Evolutionary conservation across 768 basidiomycete genomes (phyloP), one percentile per base, ranked within the genome.

Genomic region (Pulveroboletus ravenelii): DNA sequence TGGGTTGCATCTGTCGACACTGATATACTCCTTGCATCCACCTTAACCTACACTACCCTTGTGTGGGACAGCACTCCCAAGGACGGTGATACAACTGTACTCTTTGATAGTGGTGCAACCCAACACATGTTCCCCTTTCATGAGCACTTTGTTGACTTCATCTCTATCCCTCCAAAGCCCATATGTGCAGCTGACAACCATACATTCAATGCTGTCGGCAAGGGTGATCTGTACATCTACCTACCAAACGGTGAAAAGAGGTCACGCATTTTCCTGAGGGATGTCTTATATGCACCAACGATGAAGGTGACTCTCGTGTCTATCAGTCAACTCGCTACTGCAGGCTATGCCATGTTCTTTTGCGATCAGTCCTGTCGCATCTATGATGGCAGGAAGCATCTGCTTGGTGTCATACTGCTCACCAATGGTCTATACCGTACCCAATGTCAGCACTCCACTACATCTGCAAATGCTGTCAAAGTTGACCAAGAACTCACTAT

Each of bases 281-380:
- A 50, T 10, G 14, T 53, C 2, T 35, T 49, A 1, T 56, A 50
- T 12, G 23, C 30, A 0, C 55, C 45, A 10, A 30, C 36, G 1
- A 56, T 56, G 48, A 44, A 36, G 3, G 37, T 43, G 0, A 56
- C 48, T 4, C 37, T 56, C 6, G 7, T 48, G 1, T 52, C 41
- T 3, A 34, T 52, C 2, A 50, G 52, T 13, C 7, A 12, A 10
- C 48, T 56, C 2, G 20, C 44, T 5, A 14, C 1, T 1, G 36
- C 55, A 7, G 44, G 47, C 7, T 53, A 49, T 44, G 42, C 38
- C 3, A 45, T 48, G 5, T 17, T 54, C 0, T 57, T 50, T 6
- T 7, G 15, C 13, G 38, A 39, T 9, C 20, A 18, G 3, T 1
- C 20, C 6, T 39, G 38, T 23, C 7, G 5, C 40, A 41, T 40